phyloP scores from a whole-genome alignment of 345 rosid species.

The Angophora floribunda region DNA sequence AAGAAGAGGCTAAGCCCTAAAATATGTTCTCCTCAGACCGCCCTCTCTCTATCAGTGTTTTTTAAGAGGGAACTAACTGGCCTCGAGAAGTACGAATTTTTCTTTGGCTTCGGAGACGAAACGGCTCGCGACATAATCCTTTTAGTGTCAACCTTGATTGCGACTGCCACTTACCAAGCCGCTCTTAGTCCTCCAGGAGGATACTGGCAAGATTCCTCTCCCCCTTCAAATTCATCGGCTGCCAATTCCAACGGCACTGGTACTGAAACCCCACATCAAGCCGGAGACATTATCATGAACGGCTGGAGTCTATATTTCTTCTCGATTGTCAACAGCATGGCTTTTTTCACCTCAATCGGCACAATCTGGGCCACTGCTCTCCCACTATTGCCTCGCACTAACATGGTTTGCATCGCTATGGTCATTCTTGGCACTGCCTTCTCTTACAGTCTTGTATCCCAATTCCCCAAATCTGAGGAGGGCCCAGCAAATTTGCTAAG shows the following conservation, averaged over 20 bases:
- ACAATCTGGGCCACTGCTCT: background rate
- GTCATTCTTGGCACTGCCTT: background rate
- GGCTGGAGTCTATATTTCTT: background rate
- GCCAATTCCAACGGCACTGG: fast-evolving
- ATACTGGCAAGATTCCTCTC: background rate
- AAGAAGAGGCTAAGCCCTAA: background rate
- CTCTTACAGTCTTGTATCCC: background rate
- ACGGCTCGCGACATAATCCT: background rate
- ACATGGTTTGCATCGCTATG: background rate
- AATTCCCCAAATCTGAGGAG: background rate
- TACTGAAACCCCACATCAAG: background rate
- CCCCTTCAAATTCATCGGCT: background rate
- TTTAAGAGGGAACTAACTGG: background rate
- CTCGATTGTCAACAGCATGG: background rate
- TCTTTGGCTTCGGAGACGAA: background rate
- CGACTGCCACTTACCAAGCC: background rate
- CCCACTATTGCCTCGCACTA: background rate
- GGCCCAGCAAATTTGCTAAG: background rate
- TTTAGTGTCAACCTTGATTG: background rate
- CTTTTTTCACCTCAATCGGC: background rate
- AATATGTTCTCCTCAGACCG: fast-evolving
- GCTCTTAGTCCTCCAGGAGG: background rate
- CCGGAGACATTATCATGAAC: background rate
- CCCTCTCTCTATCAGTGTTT: fast-evolving
- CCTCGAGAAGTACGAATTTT: background rate